Evolutionary conservation across 2,329 filamentous ascomycete genomes (phyloP), one percentile per base, ranked within the genome.

Genomic region (Pleochaeta shiraiana): DNA sequence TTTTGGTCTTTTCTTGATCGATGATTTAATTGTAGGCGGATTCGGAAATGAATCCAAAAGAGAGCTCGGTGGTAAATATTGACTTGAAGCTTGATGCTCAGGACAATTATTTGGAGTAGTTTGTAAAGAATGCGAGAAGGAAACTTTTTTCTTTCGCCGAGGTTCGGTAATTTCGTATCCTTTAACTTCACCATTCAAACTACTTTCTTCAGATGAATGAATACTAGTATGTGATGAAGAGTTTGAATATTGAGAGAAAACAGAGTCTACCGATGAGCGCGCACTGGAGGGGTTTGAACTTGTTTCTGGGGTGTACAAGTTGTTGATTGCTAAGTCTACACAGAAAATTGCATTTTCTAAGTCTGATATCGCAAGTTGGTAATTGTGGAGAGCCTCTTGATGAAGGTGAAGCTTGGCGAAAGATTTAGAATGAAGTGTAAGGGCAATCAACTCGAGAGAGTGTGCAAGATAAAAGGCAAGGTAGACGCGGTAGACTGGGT

Each of bases 391-490:
- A 14, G 72, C 66, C 62, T 70, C 65, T 64, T 70, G 67, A n/a
- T 72, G 68, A n/a, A 72, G 66, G 1, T 68, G 68, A n/a, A 72
- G 65, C 63, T 71, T 72, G 61, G 65, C 45, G 37, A 64, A 65
- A 6, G 69, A 67, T 30, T 70, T 67, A 24, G 67, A 67, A 61
- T 70, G 65, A 7, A 72, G 68, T 21, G 67, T 65, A 2, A 67
- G 67, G 14, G 71, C 71, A 16, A 66, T 68, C 37, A 70, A 66
- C 64, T 73, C 71, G 21, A 72, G 63, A 21, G 68, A 71, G 24
- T 66, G 68, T 6, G 71, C 72, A 19, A 69, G 68, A 63, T 70
- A 73, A 64, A 72, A 73, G n/a, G 66, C 68, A 9, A 74, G 62
- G 53, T 71, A 72, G 14, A 73, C 70, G 14, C 65, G 68, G 64